Evolutionary conservation across 2,329 filamentous ascomycete genomes (phyloP), one percentile per base, ranked within the genome.

Genomic region (Ceratocystis smalleyi): DNA sequence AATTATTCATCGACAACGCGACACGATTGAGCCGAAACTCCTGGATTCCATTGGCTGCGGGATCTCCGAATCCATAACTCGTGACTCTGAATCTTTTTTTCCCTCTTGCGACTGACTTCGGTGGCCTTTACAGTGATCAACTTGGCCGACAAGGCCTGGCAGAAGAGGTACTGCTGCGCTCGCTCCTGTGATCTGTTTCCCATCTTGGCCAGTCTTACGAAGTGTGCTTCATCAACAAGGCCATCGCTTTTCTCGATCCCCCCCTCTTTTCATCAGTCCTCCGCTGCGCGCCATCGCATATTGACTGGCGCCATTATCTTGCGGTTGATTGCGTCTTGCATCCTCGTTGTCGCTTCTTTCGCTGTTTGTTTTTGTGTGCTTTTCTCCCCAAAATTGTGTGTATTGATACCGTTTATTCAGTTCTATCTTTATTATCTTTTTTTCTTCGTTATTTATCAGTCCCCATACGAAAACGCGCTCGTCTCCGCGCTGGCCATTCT

Each of bases 41-140:
- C 19, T 43, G 54, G 65, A 66, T 66, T 64, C 47, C 59, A 66
- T 66, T 45, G 40, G 15, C 63, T 57, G 43, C 60, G 61, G 55
- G 47, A 66, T 66, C 64, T 55, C 64, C 64, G 61, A 61, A 61
- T 66, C 64, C 61, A 66, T 66, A 51, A 43, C 45, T 45, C 54
- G 62, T 54, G 62, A 40, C 47, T 59, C 54, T 51, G 59, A 49
- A 43, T 45, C 59, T 27, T 45, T 45, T 61, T 49, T 30, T 19
- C 45, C 12, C 30, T 49, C 43, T 12, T 49, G 43, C 59, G 43
- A n/a, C 59, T 61, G 43, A 30, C 30, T 49, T 40, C 15, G 30
- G 24, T 61, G 45, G 43, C 35, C 59, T 49, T 40, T 49, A 43
- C 59, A 12, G 35, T 19, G 59, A 27, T 59, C 49, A 30, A 63